Evolutionary conservation across 768 basidiomycete species (phyloP), one percentile per base, ranked within the genome.

Genomic region (Butyriboletus loyo): DNA sequence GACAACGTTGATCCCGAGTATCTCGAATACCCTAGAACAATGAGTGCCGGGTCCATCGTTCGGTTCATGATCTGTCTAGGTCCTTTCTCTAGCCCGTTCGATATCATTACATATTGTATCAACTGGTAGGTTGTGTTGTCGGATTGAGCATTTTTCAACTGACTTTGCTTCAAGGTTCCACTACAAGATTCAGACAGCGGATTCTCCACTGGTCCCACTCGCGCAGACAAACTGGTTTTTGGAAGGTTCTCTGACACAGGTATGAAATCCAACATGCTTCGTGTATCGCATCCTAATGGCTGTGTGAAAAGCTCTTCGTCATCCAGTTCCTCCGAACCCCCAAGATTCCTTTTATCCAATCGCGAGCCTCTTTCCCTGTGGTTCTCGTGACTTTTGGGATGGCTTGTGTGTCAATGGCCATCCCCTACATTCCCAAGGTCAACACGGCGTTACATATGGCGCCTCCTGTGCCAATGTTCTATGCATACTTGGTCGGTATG

Each of bases 1-100:
- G 70, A 72, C 48, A 73, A 73, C 14, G 72, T 72, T 49, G 72
- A 72, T 49, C 67, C 69, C 1, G 72, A 72, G 55, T 71, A 69
- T 55, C 64, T 72, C 11, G 63, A 62, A 50, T 37, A 41, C 22
- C 70, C 70, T 13, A 72, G 46, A 52, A 58, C 62, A 32, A 67
- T 62, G 70, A 61, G 60, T 48, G 72, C 70, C 21, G 58, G 59
- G 55, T 72, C 72, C n/a, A 71, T 72, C 38, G 22, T 68, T 30
- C 62, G 64, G 17, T 73, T 72, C 61, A 72, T 72, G 70, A 28
- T 72, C 27, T 73, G 64, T 49, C 3, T 72, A 4, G 72, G 70
- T 8, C 70, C 70, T 17, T 70, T 71, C 30, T 72, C 72, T 8
- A 73, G 72, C 21, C 65, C 68, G 14, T 72, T 72, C 32, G 70